phyloP scores from a whole-genome alignment of 371 early-diverging fungal genomes.

The Zancudomyces culisetae region DNA sequence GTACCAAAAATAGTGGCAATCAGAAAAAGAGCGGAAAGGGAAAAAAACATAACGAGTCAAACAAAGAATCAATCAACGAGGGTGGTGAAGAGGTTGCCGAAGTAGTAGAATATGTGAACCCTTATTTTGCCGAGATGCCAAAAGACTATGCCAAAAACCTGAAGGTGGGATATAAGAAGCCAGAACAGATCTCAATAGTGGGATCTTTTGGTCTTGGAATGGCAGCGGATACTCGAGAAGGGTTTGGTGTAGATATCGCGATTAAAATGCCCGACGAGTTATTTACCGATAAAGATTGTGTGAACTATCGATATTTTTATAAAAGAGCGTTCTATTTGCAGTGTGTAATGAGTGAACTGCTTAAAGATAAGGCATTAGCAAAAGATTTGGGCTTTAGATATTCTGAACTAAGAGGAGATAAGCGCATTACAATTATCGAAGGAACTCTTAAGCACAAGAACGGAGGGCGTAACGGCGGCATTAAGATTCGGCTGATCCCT shows the following conservation, averaged over 20 bases:
- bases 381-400: slow-evolving; percentile 36
- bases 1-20: too few species aligned
- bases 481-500: slow-evolving; percentile 69
- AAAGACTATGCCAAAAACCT: slow-evolving; percentile 9
- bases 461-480: slow-evolving; percentile 9
- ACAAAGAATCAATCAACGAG: too few species aligned
- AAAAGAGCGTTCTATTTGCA: slow-evolving; percentile 86
- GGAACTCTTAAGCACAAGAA: slow-evolving; percentile 4
- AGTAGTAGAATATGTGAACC: neutral
- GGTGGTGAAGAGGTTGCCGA: too few species aligned
- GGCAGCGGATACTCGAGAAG: slow-evolving; percentile 32
- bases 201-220: slow-evolving; percentile 79
- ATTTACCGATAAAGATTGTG: slow-evolving; percentile 79
- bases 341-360: slow-evolving; percentile 32
- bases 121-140: neutral
- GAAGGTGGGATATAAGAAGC: slow-evolving; percentile 55
- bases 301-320: slow-evolving; percentile 86
- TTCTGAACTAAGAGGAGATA: slow-evolving; percentile 44
- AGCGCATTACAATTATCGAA: slow-evolving; percentile 53
- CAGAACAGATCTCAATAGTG: slow-evolving; percentile 55
- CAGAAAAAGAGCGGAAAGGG: neutral
- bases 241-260: slow-evolving; percentile 71
- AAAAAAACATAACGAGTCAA: neutral
- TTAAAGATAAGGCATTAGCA: slow-evolving; percentile 27
- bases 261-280: slow-evolving; percentile 76